phyloP scores from a whole-genome alignment of 495 filamentous ascomycete genomes.

The Lepraria neglecta region DNA sequence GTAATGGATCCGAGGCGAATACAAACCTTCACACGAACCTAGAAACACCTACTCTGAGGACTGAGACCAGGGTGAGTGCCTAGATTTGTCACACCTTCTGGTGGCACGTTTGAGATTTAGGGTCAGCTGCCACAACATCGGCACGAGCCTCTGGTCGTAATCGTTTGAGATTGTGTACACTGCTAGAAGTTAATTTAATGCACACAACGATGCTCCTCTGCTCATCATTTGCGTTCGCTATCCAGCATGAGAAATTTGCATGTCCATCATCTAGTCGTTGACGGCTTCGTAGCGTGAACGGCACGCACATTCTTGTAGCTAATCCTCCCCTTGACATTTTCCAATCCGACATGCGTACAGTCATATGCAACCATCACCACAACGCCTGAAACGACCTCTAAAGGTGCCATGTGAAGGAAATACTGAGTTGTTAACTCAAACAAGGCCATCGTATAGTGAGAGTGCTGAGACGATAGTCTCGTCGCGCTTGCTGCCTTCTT shows the following conservation, averaged over 20 bases:
- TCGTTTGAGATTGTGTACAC: constrained; percentile 1
- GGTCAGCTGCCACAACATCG: background rate
- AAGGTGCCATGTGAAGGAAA: background rate
- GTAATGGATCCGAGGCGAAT: too few relatives aligned
- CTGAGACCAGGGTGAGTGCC: too few relatives aligned
- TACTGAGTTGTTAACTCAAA: constrained; percentile 41
- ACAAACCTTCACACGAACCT: too few relatives aligned
- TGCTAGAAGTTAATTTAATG: constrained; percentile 7
- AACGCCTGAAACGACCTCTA: constrained; percentile 6
- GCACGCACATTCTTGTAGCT: background rate
- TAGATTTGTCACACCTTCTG: too few relatives aligned
- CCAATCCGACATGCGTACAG: background rate
- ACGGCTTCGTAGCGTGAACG: background rate
- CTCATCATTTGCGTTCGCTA: background rate
- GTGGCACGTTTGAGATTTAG: too few relatives aligned
- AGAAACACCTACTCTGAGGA: too few relatives aligned
- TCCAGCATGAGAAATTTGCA: background rate
- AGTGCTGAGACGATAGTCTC: constrained; percentile 98
- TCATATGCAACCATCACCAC: background rate
- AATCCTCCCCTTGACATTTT: background rate
- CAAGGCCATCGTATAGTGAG: constrained; percentile 91
- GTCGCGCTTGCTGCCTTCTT: constrained; percentile 96
- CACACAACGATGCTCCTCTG: background rate
- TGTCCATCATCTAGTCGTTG: background rate
- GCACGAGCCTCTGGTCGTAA: background rate